Evolutionary conservation across 371 early-diverging fungal genomes (phyloP), one percentile per base, ranked within the genome.

Genomic region (Mucor mucedo): DNA sequence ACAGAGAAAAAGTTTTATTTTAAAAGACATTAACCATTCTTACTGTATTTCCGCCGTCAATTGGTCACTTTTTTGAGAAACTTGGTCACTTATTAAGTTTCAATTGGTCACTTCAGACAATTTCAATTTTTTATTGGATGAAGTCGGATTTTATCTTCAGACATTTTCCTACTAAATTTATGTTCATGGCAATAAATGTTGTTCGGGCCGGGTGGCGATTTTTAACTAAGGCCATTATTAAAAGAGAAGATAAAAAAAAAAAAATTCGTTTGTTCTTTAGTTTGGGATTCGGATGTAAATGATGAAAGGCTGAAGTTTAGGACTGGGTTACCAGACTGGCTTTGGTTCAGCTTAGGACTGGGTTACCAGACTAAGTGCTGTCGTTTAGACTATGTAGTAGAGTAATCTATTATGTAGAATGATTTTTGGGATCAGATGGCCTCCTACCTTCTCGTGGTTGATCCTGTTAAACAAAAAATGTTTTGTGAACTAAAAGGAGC

Each of bases 401-500:
- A 53, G 54, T 38, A 53, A 53, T 53, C 54, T 53, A 53, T 53
- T 53, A 53, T 53, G 45, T 45, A 45, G 45, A 45, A 45, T 45
- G 21, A 45, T 55, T 55, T 55, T 55, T 55, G 56, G 56, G 56
- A 55, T 55, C 56, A 55, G 42, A 55, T 55, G 56, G 41, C 40
- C 44, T 55, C 41, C 56, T 55, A 55, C 56, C 56, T 55, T 55
- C 56, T 55, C 56, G 42, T 55, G 56, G 56, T 55, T 55, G 56
- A 42, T 55, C 56, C 56, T 55, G 56, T 55, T 42, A 55, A 55
- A 41, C 56, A 42, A 55, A 29, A 55, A 41, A 41, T 55, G 32
- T 42, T 55, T 55, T 55, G 56, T 41, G 56, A 55, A 55, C 56
- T 55, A 55, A 55, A 55, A 42, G 56, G 41, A 55, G 58, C 42